Percentiles rank a stretch among this genome's conserved stretches.
Evolutionary conservation across 2,329 filamentous ascomycete species (phyloP).

Genomic region (Coniella vitis): DNA sequence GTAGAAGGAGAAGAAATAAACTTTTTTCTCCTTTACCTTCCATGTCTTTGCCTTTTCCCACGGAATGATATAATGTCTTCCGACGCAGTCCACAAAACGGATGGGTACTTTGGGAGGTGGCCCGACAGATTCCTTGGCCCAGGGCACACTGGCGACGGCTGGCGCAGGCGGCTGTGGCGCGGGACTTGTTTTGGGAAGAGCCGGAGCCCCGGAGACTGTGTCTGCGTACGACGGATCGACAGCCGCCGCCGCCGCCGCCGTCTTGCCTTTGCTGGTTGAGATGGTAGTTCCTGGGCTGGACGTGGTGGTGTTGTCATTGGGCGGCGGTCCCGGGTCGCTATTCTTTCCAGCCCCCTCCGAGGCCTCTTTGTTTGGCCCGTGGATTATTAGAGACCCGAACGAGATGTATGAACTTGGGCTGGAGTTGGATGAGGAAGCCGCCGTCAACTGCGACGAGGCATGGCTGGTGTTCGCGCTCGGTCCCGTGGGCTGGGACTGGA

Average conservation of each 20-base stretch:
- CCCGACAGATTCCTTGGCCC: conserved; percentile 10
- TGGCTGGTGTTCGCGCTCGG: not conserved
- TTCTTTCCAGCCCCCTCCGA: not conserved
- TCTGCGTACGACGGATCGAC: not conserved
- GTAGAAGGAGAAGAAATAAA: too few relatives aligned
- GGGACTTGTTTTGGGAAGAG: too few relatives aligned
- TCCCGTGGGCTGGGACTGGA: too few relatives aligned
- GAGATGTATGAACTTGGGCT: not conserved
- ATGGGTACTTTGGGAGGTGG: conserved; percentile 17
- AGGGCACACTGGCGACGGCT: not conserved
- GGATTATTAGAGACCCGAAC: not conserved
- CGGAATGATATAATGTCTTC: conserved; percentile 12
- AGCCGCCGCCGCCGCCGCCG: not conserved
- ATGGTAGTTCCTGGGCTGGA: not conserved
- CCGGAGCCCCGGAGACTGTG: too few relatives aligned
- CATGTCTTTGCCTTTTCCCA: conserved; percentile 16
- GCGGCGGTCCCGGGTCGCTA: too few relatives aligned
- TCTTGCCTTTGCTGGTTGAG: not conserved
- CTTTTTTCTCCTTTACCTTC: conserved; percentile 10
- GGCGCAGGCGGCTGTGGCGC: not conserved
- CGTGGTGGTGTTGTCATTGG: too few relatives aligned
- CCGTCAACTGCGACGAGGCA: not conserved
- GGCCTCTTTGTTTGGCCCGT: too few relatives aligned
- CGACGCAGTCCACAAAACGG: conserved; percentile 14
- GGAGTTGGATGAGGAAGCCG: not conserved